These are phyloP conservation scores for Erythrophleum fordii DNA, from an alignment of 306 rosid species.

Conservation along the genomic window DNA sequence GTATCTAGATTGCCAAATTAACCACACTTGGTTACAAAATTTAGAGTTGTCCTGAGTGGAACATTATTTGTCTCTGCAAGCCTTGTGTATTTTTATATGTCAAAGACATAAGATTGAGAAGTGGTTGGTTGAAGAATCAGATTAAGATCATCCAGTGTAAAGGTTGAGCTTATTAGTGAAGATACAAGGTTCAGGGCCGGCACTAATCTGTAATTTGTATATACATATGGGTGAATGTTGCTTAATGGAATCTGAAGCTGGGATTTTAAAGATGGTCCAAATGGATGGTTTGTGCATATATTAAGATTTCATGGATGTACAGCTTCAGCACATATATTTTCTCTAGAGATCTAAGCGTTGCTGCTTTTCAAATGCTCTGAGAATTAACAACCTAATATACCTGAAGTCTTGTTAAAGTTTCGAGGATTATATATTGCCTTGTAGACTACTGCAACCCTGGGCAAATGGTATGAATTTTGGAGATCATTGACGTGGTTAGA, in stretches of 20 bases:
- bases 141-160: not conserved
- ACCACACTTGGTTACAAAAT: slow-evolving; percentile 3
- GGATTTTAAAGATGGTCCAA: slow-evolving; percentile 8
- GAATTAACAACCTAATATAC: not conserved
- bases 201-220: not conserved
- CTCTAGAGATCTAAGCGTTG: not conserved
- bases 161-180: slow-evolving; percentile 30
- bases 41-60: slow-evolving; percentile 12
- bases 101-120: not conserved
- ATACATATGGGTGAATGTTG: not conserved
- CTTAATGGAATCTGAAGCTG: slow-evolving; percentile 7
- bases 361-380: slow-evolving; percentile 30
- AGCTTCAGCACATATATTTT: not conserved
- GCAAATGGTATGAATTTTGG: not conserved
- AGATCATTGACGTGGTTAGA: slow-evolving; percentile 6
- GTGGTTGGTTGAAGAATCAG: slow-evolving; percentile 6
- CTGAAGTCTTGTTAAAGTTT: slow-evolving; percentile 22
- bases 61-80: slow-evolving; percentile 17
- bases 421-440: not conserved
- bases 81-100: slow-evolving; percentile 9
- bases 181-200: not conserved
- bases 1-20: slow-evolving; percentile 5
- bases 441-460: not conserved
- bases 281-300: slow-evolving; percentile 13
- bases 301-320: slow-evolving; percentile 20